These are phyloP conservation scores for Nothophoma quercina DNA, from an alignment of 2,329 filamentous ascomycete species.

Conservation along the genomic window DNA sequence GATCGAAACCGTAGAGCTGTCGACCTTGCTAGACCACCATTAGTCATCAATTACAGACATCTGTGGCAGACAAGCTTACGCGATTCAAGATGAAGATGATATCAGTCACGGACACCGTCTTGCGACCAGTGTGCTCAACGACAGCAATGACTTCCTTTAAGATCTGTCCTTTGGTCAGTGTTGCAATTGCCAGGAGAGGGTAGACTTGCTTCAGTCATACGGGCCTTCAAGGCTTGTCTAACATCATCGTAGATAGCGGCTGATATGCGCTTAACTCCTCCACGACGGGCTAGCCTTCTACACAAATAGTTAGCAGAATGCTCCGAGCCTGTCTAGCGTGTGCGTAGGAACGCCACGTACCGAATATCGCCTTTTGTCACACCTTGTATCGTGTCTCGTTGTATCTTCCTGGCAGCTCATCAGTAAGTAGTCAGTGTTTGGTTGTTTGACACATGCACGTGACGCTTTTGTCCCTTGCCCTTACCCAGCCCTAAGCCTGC, in stretches of 20 bases:
- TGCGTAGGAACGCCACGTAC: constrained; percentile 28
- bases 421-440: too few relatives aligned
- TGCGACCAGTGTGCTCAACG: constrained; percentile 36
- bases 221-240: constrained; percentile 59
- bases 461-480: constrained; percentile 29
- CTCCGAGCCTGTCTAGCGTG: background rate
- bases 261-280: constrained; percentile 78
- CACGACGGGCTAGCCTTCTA: constrained; percentile 74
- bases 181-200: background rate
- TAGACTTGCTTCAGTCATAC: constrained; percentile 51
- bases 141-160: constrained; percentile 33
- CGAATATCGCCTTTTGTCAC: constrained; percentile 47
- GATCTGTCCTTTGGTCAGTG: constrained; percentile 26
- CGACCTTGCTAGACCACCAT: constrained; percentile 7
- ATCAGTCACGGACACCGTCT: constrained; percentile 41
- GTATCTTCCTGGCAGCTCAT: constrained; percentile 36
- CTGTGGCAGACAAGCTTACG: constrained; percentile 21
- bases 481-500: constrained; percentile 28
- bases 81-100: constrained; percentile 43
- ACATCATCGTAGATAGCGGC: constrained; percentile 69
- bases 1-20: constrained; percentile 16
- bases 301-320: constrained; percentile 14
- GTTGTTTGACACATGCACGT: constrained; percentile 33
- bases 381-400: constrained; percentile 42
- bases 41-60: background rate